phyloP scores from a whole-genome alignment of 1,284 basidiomycete species.

The Ceratobasidium sp. region DNA sequence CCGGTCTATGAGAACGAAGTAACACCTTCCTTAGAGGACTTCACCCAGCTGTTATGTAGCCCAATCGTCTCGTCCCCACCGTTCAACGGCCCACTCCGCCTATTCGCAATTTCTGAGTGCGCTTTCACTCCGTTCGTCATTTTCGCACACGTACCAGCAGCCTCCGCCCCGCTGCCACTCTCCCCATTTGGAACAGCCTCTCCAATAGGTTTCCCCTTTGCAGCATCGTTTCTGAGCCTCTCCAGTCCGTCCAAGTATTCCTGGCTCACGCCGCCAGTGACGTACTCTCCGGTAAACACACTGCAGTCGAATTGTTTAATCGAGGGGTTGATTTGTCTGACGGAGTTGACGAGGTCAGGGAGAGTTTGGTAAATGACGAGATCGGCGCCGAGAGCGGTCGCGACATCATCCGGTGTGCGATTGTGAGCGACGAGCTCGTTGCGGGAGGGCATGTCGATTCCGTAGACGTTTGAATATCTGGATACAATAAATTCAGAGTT shows the following conservation, averaged over 20 bases:
- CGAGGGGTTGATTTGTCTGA: conserved; percentile 85
- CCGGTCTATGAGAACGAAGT: conserved; percentile 25
- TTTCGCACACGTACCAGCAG: conserved; percentile 50
- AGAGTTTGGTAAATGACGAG: conserved; percentile 98
- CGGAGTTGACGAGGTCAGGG: conserved; percentile 88
- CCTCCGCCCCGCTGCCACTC: conserved; percentile 61
- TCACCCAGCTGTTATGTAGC: conserved; percentile 69
- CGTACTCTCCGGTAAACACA: conserved; percentile 97
- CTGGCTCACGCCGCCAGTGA: conserved; percentile 95
- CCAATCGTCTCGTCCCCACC: conserved; percentile 81
- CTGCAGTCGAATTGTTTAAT: conserved; percentile 94
- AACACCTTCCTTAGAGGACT: conserved; percentile 23
- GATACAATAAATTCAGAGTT: conserved; percentile 7
- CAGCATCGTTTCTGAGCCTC: conserved; percentile 85
- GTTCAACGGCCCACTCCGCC: conserved; percentile 63
- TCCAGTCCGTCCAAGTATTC: conserved; percentile 86
- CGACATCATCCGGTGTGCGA: conserved; percentile 82
- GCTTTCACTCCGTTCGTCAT: conserved; percentile 50
- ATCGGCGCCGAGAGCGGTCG: conserved; percentile 92
- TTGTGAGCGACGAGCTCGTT: conserved; percentile 93
- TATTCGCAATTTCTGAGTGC: conserved; percentile 55
- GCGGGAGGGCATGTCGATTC: conserved; percentile 99
- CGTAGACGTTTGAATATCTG: conserved; percentile 96
- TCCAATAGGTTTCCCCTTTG: conserved; percentile 64
- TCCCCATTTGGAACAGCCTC: conserved; percentile 56